Base-by-base conservation (phyloP, 108 stramenopile species). In the Bacterosira constricta region DNA sequence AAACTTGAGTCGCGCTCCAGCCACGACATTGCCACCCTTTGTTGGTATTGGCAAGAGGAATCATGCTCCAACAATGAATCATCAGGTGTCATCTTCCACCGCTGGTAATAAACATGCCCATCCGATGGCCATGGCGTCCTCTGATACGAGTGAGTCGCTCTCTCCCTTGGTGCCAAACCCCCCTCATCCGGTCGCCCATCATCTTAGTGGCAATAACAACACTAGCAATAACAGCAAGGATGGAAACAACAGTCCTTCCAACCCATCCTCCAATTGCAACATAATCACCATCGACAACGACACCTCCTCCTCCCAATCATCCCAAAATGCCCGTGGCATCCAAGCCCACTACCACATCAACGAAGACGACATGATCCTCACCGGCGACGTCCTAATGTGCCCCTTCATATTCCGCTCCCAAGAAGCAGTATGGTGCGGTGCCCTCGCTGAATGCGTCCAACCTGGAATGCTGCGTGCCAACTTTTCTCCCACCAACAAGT, bases 291-390 rank as follows among this genome's bases (percentile, higher is more conserved):
- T 63, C 23, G 78, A 76, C 31, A 68, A 46, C 11, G 63, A 29
- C 7, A 32, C 56, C 17, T 70, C 66, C 11, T 65, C 59, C 12
- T 36, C 71, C 30, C 58, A 63, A 25, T 58, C 63, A 27, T 25
- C 39, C 20, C 61, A 54, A 32, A 62, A 51, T n/a, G 25, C 52
- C 17, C 49, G 23, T 7, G 58, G 47, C 31, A 89, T 88, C 29
- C 61, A 82, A 31, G 86, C 85, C 15, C 77, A 61, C 25, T 94
- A 88, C 71, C 81, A 88, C 42, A 56, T 91, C 41, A 90, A 90
- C 50, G 90, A 94, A 75, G 90, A 91, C 66, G 89, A 90, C 83
- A 91, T 91, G 88, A 72, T 87, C 27, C 34, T 88, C 9, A 81
- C 86, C 9, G 93, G 88, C 20, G 79, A 91, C 51, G 82, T 87